These are phyloP conservation scores for Ramalina intermedia DNA, from an alignment of 495 filamentous ascomycete species.

Conservation along the genomic window DNA sequence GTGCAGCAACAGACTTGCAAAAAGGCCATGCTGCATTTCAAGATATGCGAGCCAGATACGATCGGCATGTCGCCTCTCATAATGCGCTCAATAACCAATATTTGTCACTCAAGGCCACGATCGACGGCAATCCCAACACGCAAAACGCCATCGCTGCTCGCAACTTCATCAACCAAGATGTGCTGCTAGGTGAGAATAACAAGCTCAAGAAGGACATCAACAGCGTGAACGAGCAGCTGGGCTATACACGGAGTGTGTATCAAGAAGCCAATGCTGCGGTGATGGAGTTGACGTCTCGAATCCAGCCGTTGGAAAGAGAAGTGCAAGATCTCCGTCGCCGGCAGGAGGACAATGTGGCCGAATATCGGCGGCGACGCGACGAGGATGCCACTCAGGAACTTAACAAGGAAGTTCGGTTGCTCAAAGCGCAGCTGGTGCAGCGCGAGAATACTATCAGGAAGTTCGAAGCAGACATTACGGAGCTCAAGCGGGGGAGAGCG, in stretches of 20 bases:
- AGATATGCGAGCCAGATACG: constrained; percentile 28
- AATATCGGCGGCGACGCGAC: constrained; percentile 22
- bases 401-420: constrained; percentile 28
- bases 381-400: constrained; percentile 17
- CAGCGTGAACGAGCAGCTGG: constrained; percentile 27
- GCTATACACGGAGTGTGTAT: constrained; percentile 49
- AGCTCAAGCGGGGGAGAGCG: constrained; percentile 32
- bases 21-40: constrained; percentile 22
- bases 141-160: constrained; percentile 34
- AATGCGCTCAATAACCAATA: constrained; percentile 34
- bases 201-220: constrained; percentile 30
- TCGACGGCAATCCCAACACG: constrained; percentile 34
- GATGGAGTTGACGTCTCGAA: constrained; percentile 35
- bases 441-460: constrained; percentile 37
- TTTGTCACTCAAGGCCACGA: constrained; percentile 27
- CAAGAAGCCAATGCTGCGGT: constrained; percentile 45
- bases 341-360: constrained; percentile 20
- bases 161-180: constrained; percentile 29
- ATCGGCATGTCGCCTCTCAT: constrained; percentile 35
- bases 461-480: constrained; percentile 47
- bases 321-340: constrained; percentile 19
- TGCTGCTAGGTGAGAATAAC: constrained; percentile 26
- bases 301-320: constrained; percentile 29
- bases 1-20: neutral
- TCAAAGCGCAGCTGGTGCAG: constrained; percentile 27